Conservation (phyloP, 225 moss, liverwort and hornwort genomes). For the Anthoceros angustus region DNA sequence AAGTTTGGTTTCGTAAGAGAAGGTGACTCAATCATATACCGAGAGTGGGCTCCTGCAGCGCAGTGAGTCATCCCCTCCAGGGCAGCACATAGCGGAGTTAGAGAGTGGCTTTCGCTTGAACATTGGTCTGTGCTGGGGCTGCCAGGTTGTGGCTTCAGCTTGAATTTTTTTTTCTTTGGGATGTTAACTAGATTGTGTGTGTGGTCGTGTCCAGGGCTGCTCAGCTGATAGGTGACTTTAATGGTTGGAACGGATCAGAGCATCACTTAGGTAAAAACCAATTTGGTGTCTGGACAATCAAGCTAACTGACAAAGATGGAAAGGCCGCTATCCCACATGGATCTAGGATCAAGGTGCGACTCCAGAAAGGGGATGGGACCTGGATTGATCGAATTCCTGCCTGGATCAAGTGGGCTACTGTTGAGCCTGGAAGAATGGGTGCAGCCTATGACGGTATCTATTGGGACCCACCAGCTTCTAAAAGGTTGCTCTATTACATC, state of each 20-base stretch:
- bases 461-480: constrained; percentile 66
- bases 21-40: constrained; percentile 41
- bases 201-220: constrained; percentile 34
- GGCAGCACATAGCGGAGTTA: background rate
- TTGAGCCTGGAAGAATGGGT: constrained; percentile 57
- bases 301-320: constrained; percentile 50
- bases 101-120: background rate
- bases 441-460: constrained; percentile 81
- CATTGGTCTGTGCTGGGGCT: background rate
- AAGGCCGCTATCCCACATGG: constrained; percentile 61
- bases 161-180: background rate
- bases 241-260: constrained; percentile 66
- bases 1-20: constrained; percentile 69
- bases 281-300: constrained; percentile 85
- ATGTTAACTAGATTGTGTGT: too few species aligned
- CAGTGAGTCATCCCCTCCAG: constrained; percentile 30
- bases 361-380: constrained; percentile 49
- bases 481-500: constrained; percentile 21
- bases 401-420: constrained; percentile 72
- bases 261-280: constrained; percentile 64
- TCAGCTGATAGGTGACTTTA: constrained; percentile 84
- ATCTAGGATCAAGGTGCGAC: constrained; percentile 75
- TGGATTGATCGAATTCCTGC: constrained; percentile 88
- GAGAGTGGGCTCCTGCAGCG: constrained; percentile 84
- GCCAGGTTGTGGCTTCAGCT: constrained; percentile 5